Conservation (phyloP, 345 rosid genomes). For the Pugionium dolabratum region DNA sequence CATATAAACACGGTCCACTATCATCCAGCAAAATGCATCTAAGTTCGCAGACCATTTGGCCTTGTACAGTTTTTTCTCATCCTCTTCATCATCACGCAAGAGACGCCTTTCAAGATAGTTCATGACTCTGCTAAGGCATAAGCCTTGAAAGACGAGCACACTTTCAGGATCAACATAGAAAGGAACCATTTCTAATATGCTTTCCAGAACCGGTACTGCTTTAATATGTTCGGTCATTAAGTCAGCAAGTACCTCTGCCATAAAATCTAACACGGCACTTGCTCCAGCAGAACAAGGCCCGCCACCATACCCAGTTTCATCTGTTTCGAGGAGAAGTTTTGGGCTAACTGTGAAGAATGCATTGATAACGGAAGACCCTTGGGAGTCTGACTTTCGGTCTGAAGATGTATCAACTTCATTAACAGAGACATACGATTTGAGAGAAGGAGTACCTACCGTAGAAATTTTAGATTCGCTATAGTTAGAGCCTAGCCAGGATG, state of each 20-base stretch:
- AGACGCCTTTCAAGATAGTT: conserved; percentile 97
- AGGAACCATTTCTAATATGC: conserved; percentile 86
- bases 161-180: conserved; percentile 88
- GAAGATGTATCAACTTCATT: conserved; percentile 71
- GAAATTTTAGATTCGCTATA: conserved; percentile 58
- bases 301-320: conserved; percentile 96
- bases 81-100: conserved; percentile 98
- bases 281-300: conserved; percentile 99
- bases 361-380: conserved; percentile 57
- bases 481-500: conserved; percentile 79
- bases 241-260: conserved; percentile 97
- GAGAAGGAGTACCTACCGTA: conserved; percentile 54
- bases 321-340: conserved; percentile 76
- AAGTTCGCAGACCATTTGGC: conserved; percentile 88
- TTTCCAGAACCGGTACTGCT: conserved; percentile 77
- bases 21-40: conserved; percentile 94
- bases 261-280: conserved; percentile 89
- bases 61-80: conserved; percentile 88
- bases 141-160: conserved; percentile 88
- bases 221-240: conserved; percentile 85
- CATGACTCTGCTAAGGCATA: conserved; percentile 89
- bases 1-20: conserved; percentile 95
- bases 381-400: conserved; percentile 65
- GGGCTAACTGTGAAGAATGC: conserved; percentile 59
- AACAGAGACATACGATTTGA: conserved; percentile 62